Conservation (phyloP, 2,329 filamentous ascomycete genomes). For the Penicillium sclerotigenum region DNA sequence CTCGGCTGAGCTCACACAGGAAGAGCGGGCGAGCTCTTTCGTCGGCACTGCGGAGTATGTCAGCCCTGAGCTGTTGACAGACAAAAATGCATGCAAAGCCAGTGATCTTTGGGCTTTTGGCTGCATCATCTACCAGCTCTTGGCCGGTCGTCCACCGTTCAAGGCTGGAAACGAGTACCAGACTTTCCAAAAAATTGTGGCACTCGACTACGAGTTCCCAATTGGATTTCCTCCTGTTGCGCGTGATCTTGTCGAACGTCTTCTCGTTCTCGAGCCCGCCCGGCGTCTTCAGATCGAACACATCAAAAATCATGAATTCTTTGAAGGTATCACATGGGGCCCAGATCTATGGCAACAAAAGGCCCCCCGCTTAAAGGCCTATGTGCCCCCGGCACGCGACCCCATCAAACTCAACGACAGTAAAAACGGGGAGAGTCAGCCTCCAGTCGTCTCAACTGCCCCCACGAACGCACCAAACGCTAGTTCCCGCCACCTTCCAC, state of each 20-base stretch:
- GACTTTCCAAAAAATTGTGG: conserved; percentile 97
- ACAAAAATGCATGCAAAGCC: conserved; percentile 95
- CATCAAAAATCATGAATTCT: conserved; percentile 95
- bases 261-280: conserved; percentile 83
- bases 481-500: conserved; percentile 60
- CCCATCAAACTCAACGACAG: conserved; percentile 70
- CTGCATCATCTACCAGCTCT: conserved; percentile 93
- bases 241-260: conserved; percentile 82
- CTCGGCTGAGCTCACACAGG: conserved; percentile 57
- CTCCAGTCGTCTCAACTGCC: conserved; percentile 43
- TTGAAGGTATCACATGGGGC: conserved; percentile 81
- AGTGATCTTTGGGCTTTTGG: conserved; percentile 98
- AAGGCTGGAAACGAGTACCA: conserved; percentile 94
- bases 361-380: conserved; percentile 80
- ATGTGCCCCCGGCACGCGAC: conserved; percentile 72
- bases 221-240: conserved; percentile 81
- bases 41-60: conserved; percentile 98
- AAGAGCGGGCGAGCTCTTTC: conserved; percentile 83
- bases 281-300: conserved; percentile 87
- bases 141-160: conserved; percentile 95
- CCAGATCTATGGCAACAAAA: conserved; percentile 84
- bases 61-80: conserved; percentile 91
- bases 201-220: conserved; percentile 90
- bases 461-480: conserved; percentile 42
- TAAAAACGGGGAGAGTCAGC: conserved; percentile 39